These are phyloP conservation scores for Neurospora hispaniola DNA, from an alignment of 495 filamentous ascomycete genomes.

Conservation along the genomic window DNA sequence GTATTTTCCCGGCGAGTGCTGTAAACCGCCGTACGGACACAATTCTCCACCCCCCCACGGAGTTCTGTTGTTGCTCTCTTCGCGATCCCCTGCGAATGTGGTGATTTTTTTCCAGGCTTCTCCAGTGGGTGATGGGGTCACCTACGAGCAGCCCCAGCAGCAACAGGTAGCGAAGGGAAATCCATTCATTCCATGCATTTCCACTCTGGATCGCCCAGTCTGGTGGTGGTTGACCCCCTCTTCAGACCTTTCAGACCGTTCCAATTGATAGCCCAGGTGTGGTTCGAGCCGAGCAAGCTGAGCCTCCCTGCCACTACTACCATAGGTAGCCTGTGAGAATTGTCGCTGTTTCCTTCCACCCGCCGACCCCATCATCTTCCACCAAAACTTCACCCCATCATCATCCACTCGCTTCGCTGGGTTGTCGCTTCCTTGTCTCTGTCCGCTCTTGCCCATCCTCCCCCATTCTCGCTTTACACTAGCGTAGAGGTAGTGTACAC, in stretches of 20 bases:
- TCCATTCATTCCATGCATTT: not conserved
- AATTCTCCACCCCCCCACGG: not conserved
- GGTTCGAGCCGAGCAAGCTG: not conserved
- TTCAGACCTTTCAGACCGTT: not conserved
- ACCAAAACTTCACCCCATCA: not conserved
- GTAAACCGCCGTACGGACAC: constrained; percentile 2
- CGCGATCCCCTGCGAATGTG: not conserved
- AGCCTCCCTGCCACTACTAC: too few relatives aligned
- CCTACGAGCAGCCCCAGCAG: not conserved
- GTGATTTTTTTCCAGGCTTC: not conserved
- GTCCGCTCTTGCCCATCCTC: not conserved
- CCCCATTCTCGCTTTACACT: not conserved
- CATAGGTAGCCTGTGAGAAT: not conserved
- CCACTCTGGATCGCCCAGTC: not conserved
- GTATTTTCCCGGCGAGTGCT: not conserved
- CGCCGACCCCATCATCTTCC: not conserved
- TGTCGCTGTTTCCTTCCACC: not conserved
- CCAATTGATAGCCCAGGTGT: not conserved
- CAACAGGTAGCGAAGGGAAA: not conserved
- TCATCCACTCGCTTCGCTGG: not conserved
- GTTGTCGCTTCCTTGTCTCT: not conserved
- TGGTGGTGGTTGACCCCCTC: not conserved
- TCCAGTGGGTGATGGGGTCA: not conserved
- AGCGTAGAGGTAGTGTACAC: not conserved
- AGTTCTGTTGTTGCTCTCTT: too few relatives aligned